Evolutionary conservation across 2,329 filamentous ascomycete species (phyloP), one percentile per base, ranked within the genome.

Genomic region (Myriosclerotinia scirpicola): DNA sequence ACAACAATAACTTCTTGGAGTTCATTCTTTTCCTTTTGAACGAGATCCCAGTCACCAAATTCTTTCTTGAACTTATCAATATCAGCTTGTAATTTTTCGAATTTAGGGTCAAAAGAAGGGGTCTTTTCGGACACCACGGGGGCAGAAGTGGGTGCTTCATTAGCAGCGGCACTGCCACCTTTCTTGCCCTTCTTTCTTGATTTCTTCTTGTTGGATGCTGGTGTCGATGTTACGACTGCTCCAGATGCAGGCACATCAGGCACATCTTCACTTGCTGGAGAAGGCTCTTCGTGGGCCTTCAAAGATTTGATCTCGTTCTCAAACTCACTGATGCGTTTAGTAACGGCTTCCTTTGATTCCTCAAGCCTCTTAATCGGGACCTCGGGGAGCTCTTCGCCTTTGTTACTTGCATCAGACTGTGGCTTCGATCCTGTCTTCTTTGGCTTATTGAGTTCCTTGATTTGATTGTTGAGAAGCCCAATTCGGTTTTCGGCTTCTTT

Each of bases 111-210:
- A 15, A 67, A 67, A 30, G 67, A 64, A 5, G 62, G 30, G n/a
- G 58, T 54, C 44, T 69, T 72, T 52, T 71, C 71, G 9, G 66
- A 26, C n/a, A 55, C 20, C 3, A 36, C 67, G n/a, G 68, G 42
- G 22, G 56, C 60, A 11, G 75, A 70, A n/a, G 66, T 56, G 9
- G 75, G 73, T 15, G 75, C 72, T 36, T 73, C 67, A 34, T 72
- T 68, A 5, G 75, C 70, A 2, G 74, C 72, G 9, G 74, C 70
- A 54, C 67, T 71, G 20, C 69, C 72, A 22, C 85, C 87, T 81
- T 93, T 94, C 79, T 89, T 90, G 84, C 96, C 97, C 81, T 94
- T 96, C 76, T 36, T 55, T 71, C 93, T 96, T 78, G 56, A 17
- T 12, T 91, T 93, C 78, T 92, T 96, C 79, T 93, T 94, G 67